Conservation (phyloP, 1,284 basidiomycete genomes). For the Irpex rosettiformis region DNA sequence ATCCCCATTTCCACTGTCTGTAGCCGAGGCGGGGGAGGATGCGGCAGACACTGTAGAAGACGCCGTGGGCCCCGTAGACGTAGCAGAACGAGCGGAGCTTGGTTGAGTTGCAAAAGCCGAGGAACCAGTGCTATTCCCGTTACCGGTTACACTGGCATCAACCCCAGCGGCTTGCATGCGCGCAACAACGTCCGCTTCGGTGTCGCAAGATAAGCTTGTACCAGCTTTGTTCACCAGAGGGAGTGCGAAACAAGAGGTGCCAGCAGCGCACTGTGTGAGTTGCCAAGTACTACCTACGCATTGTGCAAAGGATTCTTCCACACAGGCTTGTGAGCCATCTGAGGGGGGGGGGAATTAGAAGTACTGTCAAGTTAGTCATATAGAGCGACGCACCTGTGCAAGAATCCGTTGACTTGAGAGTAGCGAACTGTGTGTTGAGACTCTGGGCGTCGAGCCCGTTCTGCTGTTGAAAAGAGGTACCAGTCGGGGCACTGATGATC, state of each 20-base stretch:
- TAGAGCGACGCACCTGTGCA: conserved; percentile 31
- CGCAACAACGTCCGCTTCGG: conserved; percentile 35
- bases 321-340: conserved; percentile 44
- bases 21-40: conserved; percentile 4
- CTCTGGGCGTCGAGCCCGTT: conserved; percentile 48
- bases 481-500: conserved; percentile 17
- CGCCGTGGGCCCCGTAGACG: background rate
- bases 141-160: conserved; percentile 40
- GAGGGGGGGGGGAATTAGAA: conserved; percentile 1
- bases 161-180: conserved; percentile 46
- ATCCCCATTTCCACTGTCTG: conserved; percentile 8
- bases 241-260: conserved; percentile 45
- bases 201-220: conserved; percentile 45
- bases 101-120: conserved; percentile 1
- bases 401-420: conserved; percentile 33
- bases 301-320: conserved; percentile 36
- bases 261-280: conserved; percentile 36
- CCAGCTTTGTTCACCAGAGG: conserved; percentile 50
- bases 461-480: conserved; percentile 31
- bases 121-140: conserved; percentile 2
- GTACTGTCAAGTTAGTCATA: background rate
- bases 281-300: conserved; percentile 34
- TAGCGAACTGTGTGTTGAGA: conserved; percentile 44
- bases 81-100: background rate
- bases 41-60: conserved; percentile 8